A percentile compares a stretch with the other conserved stretches of the same genome.
phyloP scores from a whole-genome alignment of 2,329 filamentous ascomycete species.

The Xylaria hypoxylon region DNA sequence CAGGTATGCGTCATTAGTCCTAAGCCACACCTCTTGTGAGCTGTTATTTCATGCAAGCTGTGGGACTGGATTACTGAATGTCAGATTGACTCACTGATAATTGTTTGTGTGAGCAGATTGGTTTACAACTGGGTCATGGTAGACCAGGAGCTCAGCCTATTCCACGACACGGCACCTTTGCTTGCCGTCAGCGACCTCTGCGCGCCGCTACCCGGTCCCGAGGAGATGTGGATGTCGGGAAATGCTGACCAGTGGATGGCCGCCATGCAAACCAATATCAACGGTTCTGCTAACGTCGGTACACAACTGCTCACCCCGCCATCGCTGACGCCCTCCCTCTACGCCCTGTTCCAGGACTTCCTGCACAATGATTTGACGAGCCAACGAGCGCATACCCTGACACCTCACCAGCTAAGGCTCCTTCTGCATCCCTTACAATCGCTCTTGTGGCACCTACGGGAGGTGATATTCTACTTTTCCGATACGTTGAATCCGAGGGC shows the following conservation, averaged over 20 bases:
- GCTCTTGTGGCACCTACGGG: constrained; percentile 71
- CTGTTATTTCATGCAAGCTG: constrained; percentile 3
- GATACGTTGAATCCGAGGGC: constrained; percentile 62
- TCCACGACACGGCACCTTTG: constrained; percentile 71
- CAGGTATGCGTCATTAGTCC: constrained; percentile 58
- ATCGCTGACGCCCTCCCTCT: constrained; percentile 67
- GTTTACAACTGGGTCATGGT: constrained; percentile 83
- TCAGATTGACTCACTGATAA: not conserved
- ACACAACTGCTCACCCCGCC: constrained; percentile 64
- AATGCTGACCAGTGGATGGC: constrained; percentile 69
- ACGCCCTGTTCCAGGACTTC: constrained; percentile 75
- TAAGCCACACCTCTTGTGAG: constrained; percentile 29
- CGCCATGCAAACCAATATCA: constrained; percentile 69
- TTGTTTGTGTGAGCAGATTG: constrained; percentile 58
- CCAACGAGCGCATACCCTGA: constrained; percentile 55
- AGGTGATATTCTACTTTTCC: constrained; percentile 74
- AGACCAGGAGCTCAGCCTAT: constrained; percentile 76
- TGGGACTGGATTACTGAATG: constrained; percentile 15
- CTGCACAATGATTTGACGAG: constrained; percentile 70
- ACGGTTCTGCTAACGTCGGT: constrained; percentile 61
- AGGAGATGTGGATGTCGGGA: constrained; percentile 72
- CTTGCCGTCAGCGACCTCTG: constrained; percentile 74
- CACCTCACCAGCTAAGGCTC: constrained; percentile 71
- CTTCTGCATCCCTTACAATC: constrained; percentile 76
- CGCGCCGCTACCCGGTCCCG: constrained; percentile 71